These are phyloP conservation scores for Saccharomyces paradoxus DNA, from an alignment of 805 yeast genomes.

Conservation along the genomic window DNA sequence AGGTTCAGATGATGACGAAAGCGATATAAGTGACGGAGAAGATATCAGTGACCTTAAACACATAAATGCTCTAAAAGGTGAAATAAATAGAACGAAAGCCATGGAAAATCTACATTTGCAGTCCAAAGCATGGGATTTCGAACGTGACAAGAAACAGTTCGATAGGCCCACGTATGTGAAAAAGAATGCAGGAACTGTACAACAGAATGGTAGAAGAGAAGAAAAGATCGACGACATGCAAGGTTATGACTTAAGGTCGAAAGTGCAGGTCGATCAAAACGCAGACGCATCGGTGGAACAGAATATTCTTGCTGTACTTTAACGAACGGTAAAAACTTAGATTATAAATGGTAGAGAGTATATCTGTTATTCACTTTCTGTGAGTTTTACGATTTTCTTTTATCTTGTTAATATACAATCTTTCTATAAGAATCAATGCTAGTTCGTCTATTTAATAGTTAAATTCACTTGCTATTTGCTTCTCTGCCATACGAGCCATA, in stretches of 20 bases:
- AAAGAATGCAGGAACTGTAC: not conserved
- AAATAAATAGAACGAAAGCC: conserved; percentile 13
- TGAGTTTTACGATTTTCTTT: not conserved
- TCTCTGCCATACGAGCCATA: conserved; percentile 62
- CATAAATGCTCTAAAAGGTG: conserved; percentile 21
- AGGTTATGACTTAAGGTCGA: conserved; percentile 7
- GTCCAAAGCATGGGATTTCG: conserved; percentile 51
- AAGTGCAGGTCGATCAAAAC: conserved; percentile 20
- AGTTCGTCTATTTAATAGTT: conserved; percentile 35
- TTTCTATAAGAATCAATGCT: not conserved
- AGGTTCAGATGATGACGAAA: conserved; percentile 25
- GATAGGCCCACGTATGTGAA: conserved; percentile 40
- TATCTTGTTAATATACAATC: not conserved
- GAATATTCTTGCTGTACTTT: conserved; percentile 24
- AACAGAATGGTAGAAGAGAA: not conserved
- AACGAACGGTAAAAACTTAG: not conserved
- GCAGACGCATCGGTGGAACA: conserved; percentile 22
- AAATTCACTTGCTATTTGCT: conserved; percentile 62
- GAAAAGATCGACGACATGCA: not conserved
- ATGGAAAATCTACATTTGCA: conserved; percentile 20
- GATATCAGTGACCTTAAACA: conserved; percentile 28
- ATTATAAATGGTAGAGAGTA: not conserved
- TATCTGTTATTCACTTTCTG: not conserved
- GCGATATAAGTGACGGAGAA: conserved; percentile 33
- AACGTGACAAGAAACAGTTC: conserved; percentile 48